These are phyloP conservation scores for Colletotrichum cuscutae DNA, from an alignment of 2,329 filamentous ascomycete genomes.

Conservation along the genomic window DNA sequence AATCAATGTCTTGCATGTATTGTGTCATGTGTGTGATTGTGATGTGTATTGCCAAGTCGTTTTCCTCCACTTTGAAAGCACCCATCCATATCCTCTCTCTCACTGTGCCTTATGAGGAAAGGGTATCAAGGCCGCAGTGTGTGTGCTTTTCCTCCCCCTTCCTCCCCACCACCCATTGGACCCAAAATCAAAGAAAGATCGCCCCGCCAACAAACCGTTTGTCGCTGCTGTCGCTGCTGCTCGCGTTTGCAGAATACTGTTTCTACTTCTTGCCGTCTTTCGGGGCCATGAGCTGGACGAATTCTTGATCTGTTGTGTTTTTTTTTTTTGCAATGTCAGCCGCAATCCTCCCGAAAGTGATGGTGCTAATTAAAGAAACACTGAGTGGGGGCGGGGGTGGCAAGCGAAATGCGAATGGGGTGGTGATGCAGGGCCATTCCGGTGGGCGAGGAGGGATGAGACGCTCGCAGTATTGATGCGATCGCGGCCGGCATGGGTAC, in stretches of 20 bases:
- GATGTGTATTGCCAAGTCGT: slow-evolving; percentile 4
- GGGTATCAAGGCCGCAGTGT: slow-evolving; percentile 34
- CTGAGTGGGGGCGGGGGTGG: slow-evolving; percentile 13
- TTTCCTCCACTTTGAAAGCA: background rate
- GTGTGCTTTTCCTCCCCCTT: slow-evolving; percentile 11
- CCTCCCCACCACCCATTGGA: background rate
- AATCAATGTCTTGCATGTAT: background rate
- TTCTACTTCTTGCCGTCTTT: slow-evolving; percentile 30
- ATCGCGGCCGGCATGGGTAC: background rate
- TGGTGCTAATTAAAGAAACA: slow-evolving; percentile 14
- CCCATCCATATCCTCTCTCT: background rate
- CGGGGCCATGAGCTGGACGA: slow-evolving; percentile 37
- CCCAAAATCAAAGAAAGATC: background rate
- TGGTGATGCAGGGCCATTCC: slow-evolving; percentile 6
- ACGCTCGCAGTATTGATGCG: background rate
- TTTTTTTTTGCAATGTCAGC: slow-evolving; percentile 14
- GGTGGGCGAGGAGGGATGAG: background rate
- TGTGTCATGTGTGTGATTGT: slow-evolving; percentile 6
- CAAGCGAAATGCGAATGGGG: slow-evolving; percentile 18
- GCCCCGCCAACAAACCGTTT: slow-evolving; percentile 1
- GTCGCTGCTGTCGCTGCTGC: background rate
- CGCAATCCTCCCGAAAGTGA: slow-evolving; percentile 14
- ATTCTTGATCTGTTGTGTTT: slow-evolving; percentile 34
- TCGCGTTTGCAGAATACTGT: background rate
- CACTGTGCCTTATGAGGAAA: slow-evolving; percentile 28